Conservation (phyloP, 352 stramenopile species). For the Achlya hypogyna region DNA sequence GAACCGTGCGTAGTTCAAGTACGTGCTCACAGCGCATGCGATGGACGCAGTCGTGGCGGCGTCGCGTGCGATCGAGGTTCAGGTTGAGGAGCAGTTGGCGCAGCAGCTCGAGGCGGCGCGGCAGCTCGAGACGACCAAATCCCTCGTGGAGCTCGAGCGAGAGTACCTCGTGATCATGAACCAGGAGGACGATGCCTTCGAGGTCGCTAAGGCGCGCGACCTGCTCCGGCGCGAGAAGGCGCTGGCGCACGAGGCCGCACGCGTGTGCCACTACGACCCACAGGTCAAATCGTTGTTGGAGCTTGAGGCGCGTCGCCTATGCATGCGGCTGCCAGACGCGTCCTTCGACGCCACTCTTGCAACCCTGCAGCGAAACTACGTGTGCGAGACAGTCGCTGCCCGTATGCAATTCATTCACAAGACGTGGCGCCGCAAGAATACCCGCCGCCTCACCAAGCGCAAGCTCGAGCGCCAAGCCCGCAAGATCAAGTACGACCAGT, state of each 20-base stretch:
- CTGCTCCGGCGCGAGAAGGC: conserved; percentile 1
- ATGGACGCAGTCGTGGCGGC: background rate
- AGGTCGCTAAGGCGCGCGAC: conserved; percentile 11
- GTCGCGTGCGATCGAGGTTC: background rate
- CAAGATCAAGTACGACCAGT: conserved; percentile 42
- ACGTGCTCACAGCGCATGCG: background rate
- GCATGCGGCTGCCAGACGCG: conserved; percentile 14
- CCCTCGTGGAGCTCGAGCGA: conserved; percentile 11
- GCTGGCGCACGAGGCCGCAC: background rate
- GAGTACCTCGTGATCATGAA: conserved; percentile 10
- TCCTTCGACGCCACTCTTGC: conserved; percentile 22
- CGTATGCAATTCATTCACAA: conserved; percentile 52
- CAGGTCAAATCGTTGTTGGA: conserved; percentile 53
- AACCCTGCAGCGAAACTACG: conserved; percentile 48
- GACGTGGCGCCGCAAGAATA: conserved; percentile 60
- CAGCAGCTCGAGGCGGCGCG: background rate
- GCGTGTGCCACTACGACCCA: conserved; percentile 48
- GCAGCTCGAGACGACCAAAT: conserved; percentile 11
- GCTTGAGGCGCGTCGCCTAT: conserved; percentile 43
- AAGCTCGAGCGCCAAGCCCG: conserved; percentile 38
- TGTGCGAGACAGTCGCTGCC: conserved; percentile 40
- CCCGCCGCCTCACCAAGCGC: conserved; percentile 35
- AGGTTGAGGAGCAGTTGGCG: background rate
- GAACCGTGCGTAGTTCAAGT: conserved; percentile 1
- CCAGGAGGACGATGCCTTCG: conserved; percentile 3